Percentiles rank a stretch among this genome's conserved stretches.
Conservation (phyloP, 495 filamentous ascomycete genomes). For the Aspergillus baeticus region DNA sequence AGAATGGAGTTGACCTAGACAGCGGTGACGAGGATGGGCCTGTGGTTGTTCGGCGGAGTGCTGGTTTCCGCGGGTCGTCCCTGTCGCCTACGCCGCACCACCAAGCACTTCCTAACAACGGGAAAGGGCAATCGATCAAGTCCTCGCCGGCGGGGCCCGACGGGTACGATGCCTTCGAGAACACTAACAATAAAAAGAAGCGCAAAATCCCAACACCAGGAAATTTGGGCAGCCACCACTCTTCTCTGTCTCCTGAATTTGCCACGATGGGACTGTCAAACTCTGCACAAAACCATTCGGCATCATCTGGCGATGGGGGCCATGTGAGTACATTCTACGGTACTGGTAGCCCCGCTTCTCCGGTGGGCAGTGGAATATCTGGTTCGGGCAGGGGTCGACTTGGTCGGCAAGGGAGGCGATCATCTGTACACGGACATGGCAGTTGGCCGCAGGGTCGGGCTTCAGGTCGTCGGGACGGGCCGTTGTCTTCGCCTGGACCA, state of each 20-base stretch:
- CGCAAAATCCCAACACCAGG: constrained; percentile 93
- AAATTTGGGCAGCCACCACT: constrained; percentile 61
- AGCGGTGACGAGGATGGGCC: constrained; percentile 48
- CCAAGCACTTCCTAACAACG: constrained; percentile 23
- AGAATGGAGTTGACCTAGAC: constrained; percentile 41
- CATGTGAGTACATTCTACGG: constrained; percentile 58
- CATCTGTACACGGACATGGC: constrained; percentile 44
- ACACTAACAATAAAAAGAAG: constrained; percentile 99
- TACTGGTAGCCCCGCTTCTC: constrained; percentile 48
- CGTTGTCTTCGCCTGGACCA: constrained; percentile 39
- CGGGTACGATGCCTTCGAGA: constrained; percentile 96
- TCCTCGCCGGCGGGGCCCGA: constrained; percentile 55
- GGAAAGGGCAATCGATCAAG: constrained; percentile 31
- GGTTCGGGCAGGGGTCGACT: constrained; percentile 79
- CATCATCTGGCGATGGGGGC: constrained; percentile 42
- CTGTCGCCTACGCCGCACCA: constrained; percentile 34
- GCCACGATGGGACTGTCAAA: constrained; percentile 60
- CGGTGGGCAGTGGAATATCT: constrained; percentile 62
- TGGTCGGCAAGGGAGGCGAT: constrained; percentile 66
- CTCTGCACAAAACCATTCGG: constrained; percentile 39
- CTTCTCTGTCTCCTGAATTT: constrained; percentile 58
- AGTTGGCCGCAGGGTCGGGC: constrained; percentile 35
- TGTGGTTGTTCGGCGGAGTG: constrained; percentile 45
- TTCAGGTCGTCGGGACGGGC: constrained; percentile 36
- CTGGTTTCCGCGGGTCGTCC: constrained; percentile 41